These are phyloP conservation scores for Alternaria hordeiaustralica DNA, from an alignment of 2,329 filamentous ascomycete genomes.

Conservation along the genomic window DNA sequence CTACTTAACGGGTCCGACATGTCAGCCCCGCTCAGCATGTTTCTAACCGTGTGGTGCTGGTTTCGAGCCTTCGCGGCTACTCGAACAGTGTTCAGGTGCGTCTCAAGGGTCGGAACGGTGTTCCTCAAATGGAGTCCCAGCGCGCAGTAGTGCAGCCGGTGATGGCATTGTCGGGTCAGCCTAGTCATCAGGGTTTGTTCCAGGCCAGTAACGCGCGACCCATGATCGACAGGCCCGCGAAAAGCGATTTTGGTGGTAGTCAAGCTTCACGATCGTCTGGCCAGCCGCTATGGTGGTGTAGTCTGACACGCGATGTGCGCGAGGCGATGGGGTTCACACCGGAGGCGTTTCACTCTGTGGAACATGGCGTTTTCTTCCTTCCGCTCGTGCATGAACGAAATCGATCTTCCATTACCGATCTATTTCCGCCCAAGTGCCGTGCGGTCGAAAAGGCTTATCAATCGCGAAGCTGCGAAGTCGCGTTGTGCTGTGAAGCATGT, in stretches of 20 bases:
- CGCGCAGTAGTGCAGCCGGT: slow-evolving; percentile 18
- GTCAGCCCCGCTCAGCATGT: slow-evolving; percentile 33
- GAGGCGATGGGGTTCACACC: slow-evolving; percentile 36
- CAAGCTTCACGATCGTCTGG: slow-evolving; percentile 47
- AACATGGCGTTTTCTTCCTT: slow-evolving; percentile 1
- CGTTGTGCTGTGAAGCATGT: slow-evolving; percentile 6
- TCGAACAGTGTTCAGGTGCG: slow-evolving; percentile 22
- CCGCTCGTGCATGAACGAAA: slow-evolving; percentile 7
- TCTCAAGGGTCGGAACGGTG: slow-evolving; percentile 29
- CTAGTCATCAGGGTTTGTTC: slow-evolving; percentile 25
- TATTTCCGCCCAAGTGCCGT: background rate
- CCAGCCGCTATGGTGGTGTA: slow-evolving; percentile 34
- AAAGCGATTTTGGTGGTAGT: slow-evolving; percentile 22
- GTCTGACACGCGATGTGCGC: slow-evolving; percentile 44
- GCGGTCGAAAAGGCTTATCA: background rate
- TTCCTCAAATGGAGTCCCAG: slow-evolving; percentile 26
- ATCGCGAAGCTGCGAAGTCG: background rate
- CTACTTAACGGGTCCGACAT: slow-evolving; percentile 34
- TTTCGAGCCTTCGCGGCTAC: slow-evolving; percentile 40
- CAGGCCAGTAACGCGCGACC: slow-evolving; percentile 21
- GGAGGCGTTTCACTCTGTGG: slow-evolving; percentile 35
- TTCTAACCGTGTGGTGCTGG: slow-evolving; percentile 35
- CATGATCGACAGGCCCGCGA: slow-evolving; percentile 27
- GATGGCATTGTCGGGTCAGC: slow-evolving; percentile 34
- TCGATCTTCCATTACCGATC: slow-evolving; percentile 10